Evolutionary conservation across 2,329 filamentous ascomycete genomes (phyloP).

Genomic region (Chalara sp.): DNA sequence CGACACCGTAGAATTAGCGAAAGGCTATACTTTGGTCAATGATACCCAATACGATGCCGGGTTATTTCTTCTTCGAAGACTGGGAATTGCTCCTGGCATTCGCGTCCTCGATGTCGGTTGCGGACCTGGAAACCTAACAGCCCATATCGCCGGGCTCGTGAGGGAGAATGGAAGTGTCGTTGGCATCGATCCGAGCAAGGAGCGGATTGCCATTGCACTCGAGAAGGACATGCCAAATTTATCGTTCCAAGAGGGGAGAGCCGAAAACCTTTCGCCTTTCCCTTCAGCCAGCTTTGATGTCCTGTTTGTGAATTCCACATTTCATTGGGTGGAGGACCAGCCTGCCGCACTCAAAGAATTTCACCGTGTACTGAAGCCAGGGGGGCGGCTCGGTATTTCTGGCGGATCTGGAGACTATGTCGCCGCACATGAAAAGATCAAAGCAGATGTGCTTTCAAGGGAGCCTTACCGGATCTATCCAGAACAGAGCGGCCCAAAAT

Average conservation of each 20-base stretch:
- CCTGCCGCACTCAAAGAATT: conserved; percentile 3
- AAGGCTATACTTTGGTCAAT: conserved; percentile 8
- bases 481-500: background rate
- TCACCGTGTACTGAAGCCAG: conserved; percentile 5
- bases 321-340: conserved; percentile 9
- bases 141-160: conserved; percentile 4
- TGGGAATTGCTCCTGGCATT: background rate
- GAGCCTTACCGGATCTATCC: conserved; percentile 7
- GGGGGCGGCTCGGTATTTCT: conserved; percentile 8
- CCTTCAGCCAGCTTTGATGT: conserved; percentile 3
- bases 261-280: conserved; percentile 7
- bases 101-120: conserved; percentile 29
- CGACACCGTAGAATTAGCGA: conserved; percentile 12
- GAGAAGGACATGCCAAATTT: background rate
- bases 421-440: conserved; percentile 9
- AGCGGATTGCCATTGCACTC: conserved; percentile 7
- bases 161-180: conserved; percentile 1
- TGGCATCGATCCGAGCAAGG: conserved; percentile 7
- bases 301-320: conserved; percentile 8
- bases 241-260: conserved; percentile 4
- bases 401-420: conserved; percentile 10
- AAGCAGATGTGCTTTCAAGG: conserved; percentile 7
- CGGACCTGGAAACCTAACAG: conserved; percentile 28
- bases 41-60: conserved; percentile 7
- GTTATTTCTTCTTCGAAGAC: conserved; percentile 3